Conservation (phyloP, 371 early-diverging fungal genomes). For the Encephalitozoon cuniculi region DNA sequence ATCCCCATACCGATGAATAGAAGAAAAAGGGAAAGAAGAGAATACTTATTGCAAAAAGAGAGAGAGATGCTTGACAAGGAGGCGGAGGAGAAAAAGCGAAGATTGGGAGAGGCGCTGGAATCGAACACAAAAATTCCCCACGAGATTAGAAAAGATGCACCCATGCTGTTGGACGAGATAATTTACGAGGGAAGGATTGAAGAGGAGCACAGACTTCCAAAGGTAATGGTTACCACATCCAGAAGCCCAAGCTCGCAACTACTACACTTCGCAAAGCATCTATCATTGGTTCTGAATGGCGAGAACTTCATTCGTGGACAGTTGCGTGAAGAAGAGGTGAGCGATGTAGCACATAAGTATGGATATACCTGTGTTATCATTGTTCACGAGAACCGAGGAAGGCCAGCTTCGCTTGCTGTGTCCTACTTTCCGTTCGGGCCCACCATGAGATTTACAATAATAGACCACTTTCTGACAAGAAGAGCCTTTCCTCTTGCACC, state of each 20-base stretch:
- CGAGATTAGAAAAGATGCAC: conserved; percentile 34
- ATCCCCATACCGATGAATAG: not conserved
- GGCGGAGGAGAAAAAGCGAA: conserved; percentile 31
- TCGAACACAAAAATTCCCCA: conserved; percentile 30
- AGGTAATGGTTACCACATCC: conserved; percentile 88
- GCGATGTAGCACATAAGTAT: conserved; percentile 63
- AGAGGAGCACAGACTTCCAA: conserved; percentile 64
- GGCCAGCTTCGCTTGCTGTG: conserved; percentile 86
- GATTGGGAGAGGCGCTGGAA: conserved; percentile 6
- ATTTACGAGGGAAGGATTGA: conserved; percentile 43
- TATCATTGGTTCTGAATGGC: conserved; percentile 83
- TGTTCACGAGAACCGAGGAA: conserved; percentile 87
- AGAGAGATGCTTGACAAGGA: conserved; percentile 10
- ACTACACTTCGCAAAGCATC: conserved; percentile 89
- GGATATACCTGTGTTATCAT: conserved; percentile 89
- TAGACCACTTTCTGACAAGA: conserved; percentile 78
- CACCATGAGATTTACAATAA: conserved; percentile 85
- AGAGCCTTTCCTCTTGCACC: conserved; percentile 67
- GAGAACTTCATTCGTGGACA: conserved; percentile 91
- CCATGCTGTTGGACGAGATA: conserved; percentile 39
- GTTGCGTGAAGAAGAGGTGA: conserved; percentile 77
- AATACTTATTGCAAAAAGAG: conserved; percentile 29
- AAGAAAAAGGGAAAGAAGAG: conserved; percentile 14
- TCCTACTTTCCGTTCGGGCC: conserved; percentile 94
- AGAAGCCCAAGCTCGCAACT: conserved; percentile 83